phyloP scores from a whole-genome alignment of 129 eudicot genomes.

The Saussurea involucrata region DNA sequence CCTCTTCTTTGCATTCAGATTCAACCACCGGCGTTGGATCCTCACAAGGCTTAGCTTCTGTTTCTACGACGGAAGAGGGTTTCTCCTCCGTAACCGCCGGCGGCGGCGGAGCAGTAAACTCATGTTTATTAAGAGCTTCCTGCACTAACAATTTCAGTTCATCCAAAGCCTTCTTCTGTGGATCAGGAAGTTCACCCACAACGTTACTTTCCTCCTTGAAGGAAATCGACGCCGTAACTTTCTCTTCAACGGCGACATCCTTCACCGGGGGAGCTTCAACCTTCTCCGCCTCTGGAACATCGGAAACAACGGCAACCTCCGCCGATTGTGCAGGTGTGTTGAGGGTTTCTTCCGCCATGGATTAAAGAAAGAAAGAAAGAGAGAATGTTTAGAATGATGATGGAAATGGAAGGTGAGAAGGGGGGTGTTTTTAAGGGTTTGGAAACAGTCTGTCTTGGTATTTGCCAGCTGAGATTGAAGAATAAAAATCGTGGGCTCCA shows the following conservation, averaged over 20 bases:
- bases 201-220: constrained; percentile 62
- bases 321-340: constrained; percentile 14
- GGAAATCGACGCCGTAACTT: constrained; percentile 41
- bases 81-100: constrained; percentile 8
- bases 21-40: background rate
- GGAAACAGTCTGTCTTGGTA: background rate
- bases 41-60: constrained; percentile 1
- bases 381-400: background rate
- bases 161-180: constrained; percentile 43
- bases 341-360: constrained; percentile 53
- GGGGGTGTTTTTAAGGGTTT: background rate
- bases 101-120: constrained; percentile 50
- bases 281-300: constrained; percentile 45
- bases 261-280: constrained; percentile 26
- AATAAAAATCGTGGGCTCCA: constrained; percentile 31
- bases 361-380: background rate
- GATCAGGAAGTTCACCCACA: constrained; percentile 39
- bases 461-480: constrained; percentile 1
- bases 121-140: constrained; percentile 54
- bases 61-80: constrained; percentile 8
- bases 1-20: constrained; percentile 21
- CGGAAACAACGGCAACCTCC: constrained; percentile 31
- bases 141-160: constrained; percentile 55
- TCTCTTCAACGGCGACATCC: constrained; percentile 17
- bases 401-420: background rate